phyloP scores from a whole-genome alignment of 495 filamentous ascomycete species.

The Aspergillus conjunctus region DNA sequence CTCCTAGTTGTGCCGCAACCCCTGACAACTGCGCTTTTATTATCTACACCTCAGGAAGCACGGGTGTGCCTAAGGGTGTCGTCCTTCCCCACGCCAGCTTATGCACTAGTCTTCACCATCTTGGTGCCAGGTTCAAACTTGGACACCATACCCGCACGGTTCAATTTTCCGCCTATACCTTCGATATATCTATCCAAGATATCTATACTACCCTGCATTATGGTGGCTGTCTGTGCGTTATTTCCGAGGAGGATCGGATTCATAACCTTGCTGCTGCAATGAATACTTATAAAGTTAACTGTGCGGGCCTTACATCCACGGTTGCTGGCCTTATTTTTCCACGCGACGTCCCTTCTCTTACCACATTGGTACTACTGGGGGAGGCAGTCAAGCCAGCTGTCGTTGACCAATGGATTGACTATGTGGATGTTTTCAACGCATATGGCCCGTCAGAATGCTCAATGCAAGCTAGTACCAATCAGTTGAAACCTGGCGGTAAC shows the following conservation, averaged over 20 bases:
- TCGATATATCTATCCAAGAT: conserved; percentile 52
- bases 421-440: conserved; percentile 22
- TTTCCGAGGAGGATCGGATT: conserved; percentile 43
- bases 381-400: conserved; percentile 26
- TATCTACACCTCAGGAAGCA: conserved; percentile 41
- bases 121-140: conserved; percentile 26
- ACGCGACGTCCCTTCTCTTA: conserved; percentile 22
- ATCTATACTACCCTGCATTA: conserved; percentile 57
- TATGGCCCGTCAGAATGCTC: conserved; percentile 35
- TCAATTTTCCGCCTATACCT: conserved; percentile 37
- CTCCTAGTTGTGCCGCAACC: conserved; percentile 1
- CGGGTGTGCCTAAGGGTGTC: conserved; percentile 43
- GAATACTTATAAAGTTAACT: conserved; percentile 25
- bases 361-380: conserved; percentile 28
- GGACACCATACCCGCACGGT: conserved; percentile 23
- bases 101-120: conserved; percentile 19
- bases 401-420: conserved; percentile 14
- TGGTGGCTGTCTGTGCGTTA: conserved; percentile 60
- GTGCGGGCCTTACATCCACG: conserved; percentile 36
- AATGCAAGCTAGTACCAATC: conserved; percentile 16
- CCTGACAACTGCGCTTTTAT: conserved; percentile 25
- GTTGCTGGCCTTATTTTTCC: conserved; percentile 30
- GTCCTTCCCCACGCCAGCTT: conserved; percentile 32
- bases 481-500: neutral
- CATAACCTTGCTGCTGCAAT: conserved; percentile 35